Evolutionary conservation across 2,329 filamentous ascomycete genomes (phyloP).

Genomic region (Alternaria novae-zelandiae): DNA sequence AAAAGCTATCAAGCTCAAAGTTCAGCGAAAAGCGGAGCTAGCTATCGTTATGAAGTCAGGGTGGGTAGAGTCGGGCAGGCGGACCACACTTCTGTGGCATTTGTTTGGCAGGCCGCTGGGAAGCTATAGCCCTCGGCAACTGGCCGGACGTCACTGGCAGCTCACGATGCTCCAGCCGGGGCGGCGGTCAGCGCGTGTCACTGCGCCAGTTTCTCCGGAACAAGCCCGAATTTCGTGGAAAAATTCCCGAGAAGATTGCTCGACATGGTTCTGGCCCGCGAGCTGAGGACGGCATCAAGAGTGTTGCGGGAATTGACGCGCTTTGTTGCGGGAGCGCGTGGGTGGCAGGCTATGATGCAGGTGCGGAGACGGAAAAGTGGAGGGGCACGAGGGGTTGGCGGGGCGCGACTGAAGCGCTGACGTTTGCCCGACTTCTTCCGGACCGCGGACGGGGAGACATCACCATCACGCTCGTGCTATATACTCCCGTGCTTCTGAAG

Average conservation of each 20-base stretch:
- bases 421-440: slow-evolving; percentile 36
- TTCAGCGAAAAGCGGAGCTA: slow-evolving; percentile 23
- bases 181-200: slow-evolving; percentile 8
- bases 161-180: slow-evolving; percentile 32
- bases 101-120: slow-evolving; percentile 32
- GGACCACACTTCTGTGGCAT: slow-evolving; percentile 42
- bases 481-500: neutral
- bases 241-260: neutral
- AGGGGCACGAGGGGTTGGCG: slow-evolving; percentile 30
- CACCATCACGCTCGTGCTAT: neutral
- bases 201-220: slow-evolving; percentile 10
- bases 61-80: slow-evolving; percentile 49
- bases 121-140: slow-evolving; percentile 41
- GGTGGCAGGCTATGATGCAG: slow-evolving; percentile 22
- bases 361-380: slow-evolving; percentile 26
- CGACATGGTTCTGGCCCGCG: slow-evolving; percentile 4
- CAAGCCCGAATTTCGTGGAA: slow-evolving; percentile 8
- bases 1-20: slow-evolving; percentile 7
- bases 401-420: slow-evolving; percentile 6
- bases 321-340: slow-evolving; percentile 34
- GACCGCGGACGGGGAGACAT: slow-evolving; percentile 28
- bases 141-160: slow-evolving; percentile 26
- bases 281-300: neutral
- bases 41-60: slow-evolving; percentile 38
- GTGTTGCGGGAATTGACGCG: slow-evolving; percentile 16